phyloP scores from a whole-genome alignment of 78 protist genomes.

The Tieghemostelium lacteum region DNA sequence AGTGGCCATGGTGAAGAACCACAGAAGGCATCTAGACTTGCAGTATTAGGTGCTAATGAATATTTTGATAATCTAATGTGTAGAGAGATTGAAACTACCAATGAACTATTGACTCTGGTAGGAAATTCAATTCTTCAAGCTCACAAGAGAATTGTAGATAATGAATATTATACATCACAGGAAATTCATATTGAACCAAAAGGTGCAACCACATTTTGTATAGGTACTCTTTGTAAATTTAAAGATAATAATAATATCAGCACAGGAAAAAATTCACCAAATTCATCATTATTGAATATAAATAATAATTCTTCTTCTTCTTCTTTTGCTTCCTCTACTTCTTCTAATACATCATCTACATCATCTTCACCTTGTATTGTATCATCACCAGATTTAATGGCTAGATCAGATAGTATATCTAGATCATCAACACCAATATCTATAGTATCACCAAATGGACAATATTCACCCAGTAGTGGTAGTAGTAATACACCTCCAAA shows the following conservation, averaged over 20 bases:
- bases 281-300: background rate
- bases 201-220: constrained; percentile 65
- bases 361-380: background rate
- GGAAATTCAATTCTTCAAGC: constrained; percentile 65
- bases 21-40: constrained; percentile 46
- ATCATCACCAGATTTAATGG: no score
- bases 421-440: background rate
- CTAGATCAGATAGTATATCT: no score
- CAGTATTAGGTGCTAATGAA: constrained; percentile 66
- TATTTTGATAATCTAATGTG: constrained; percentile 40
- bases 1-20: constrained; percentile 69
- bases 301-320: background rate
- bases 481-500: background rate
- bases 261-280: background rate
- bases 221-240: constrained; percentile 28
- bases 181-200: constrained; percentile 75
- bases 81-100: constrained; percentile 32
- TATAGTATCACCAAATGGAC: background rate
- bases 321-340: background rate
- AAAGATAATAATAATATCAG: constrained; percentile 7
- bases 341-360: background rate
- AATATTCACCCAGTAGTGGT: background rate
- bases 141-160: constrained; percentile 53
- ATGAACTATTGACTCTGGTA: constrained; percentile 26
- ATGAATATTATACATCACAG: constrained; percentile 38